Evolutionary conservation across 2,329 filamentous ascomycete species (phyloP).

Genomic region (Aspergillus carbonarius): DNA sequence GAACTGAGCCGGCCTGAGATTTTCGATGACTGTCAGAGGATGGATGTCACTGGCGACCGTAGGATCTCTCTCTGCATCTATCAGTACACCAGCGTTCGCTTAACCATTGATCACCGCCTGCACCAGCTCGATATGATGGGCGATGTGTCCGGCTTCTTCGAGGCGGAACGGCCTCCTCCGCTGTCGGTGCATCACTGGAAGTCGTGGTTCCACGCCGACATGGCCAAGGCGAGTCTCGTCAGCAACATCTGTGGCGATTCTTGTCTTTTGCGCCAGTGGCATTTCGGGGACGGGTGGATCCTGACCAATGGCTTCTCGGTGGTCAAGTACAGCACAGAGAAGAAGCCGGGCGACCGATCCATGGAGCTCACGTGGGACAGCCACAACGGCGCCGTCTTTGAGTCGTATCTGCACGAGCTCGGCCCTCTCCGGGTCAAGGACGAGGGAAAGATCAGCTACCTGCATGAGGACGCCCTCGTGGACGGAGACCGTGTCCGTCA

Average conservation of each 20-base stretch:
- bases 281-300: conserved; percentile 48
- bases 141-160: conserved; percentile 61
- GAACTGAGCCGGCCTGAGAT: conserved; percentile 46
- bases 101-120: conserved; percentile 57
- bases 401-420: conserved; percentile 54
- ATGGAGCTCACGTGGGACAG: conserved; percentile 57
- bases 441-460: conserved; percentile 54
- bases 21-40: conserved; percentile 51
- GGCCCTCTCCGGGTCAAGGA: conserved; percentile 51
- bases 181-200: conserved; percentile 65
- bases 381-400: conserved; percentile 41
- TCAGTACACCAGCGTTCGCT: conserved; percentile 52
- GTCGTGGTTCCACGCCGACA: conserved; percentile 55
- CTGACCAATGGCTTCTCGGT: conserved; percentile 62
- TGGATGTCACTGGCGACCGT: conserved; percentile 53
- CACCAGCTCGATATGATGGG: conserved; percentile 58
- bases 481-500: conserved; percentile 52
- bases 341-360: conserved; percentile 47
- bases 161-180: conserved; percentile 52
- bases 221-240: conserved; percentile 52
- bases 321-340: conserved; percentile 47
- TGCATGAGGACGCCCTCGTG: conserved; percentile 47
- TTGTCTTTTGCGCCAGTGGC: conserved; percentile 59
- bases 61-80: conserved; percentile 60
- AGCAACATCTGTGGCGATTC: conserved; percentile 55